Base-by-base conservation (phyloP, 306 rosid species). In the Acacia crassicarpa region DNA sequence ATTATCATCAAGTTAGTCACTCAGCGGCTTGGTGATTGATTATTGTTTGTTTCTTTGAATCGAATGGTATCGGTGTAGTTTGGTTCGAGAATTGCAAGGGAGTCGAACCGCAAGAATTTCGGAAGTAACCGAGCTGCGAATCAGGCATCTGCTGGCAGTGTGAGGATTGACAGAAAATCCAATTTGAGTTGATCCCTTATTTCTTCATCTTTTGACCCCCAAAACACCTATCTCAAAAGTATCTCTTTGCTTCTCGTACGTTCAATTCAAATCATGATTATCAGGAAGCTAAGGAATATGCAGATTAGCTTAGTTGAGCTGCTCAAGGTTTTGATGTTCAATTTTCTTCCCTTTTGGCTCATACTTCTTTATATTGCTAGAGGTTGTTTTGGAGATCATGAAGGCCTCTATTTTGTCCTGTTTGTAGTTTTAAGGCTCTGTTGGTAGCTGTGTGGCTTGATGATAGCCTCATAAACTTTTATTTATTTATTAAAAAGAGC, bases 101-200 rank as follows among this genome's bases (percentile, higher is more conserved):
- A 93, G 74, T 95, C 99, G 11, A 95, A 95, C 78, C 86, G 96
- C 32, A 90, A 91, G 88, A 93, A 89, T 65, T 95, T 93, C 12
- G 97, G 98, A 77, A 95, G 99, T 80, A 95, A 93, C 83, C 91
- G 99, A 15, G 99, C 99, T 0, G 99, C 99, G 56, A 95, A 95
- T 83, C 99, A 93, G 80, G 97, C 91, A 7, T 93, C 97, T 33
- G 99, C 98, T 12, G 99, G 99, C 69, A 95, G 99, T 79, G 98
- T 81, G 48, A 88, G 70, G 85, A 89, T 95, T 85, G 79, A 84
- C 80, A 81, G 69, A 48, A 85, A 69, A 75, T 79, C 80, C 35
- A 76, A 87, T 32, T 41, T 66, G 78, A 67, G 59, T 45, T 92
- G 75, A 87, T 75, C 53, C 61, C 20, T 56, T 71, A 17, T 69